Conservation (phyloP, 768 basidiomycete species). For the Leucocoprinus birnbaumii region DNA sequence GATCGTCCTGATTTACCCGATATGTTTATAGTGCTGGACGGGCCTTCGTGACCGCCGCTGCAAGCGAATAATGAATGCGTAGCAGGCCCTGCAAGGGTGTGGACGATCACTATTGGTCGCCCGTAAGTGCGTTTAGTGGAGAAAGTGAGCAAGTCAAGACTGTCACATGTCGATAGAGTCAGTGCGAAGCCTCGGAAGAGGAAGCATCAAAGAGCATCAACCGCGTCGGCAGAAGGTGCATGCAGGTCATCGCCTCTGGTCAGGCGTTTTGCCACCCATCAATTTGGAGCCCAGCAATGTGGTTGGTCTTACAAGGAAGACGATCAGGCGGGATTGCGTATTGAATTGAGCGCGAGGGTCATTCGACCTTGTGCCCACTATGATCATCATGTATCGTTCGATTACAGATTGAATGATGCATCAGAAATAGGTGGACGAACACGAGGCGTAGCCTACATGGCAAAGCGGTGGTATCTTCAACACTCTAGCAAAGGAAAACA, state of each 20-base stretch:
- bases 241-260: background rate
- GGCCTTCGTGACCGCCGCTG: background rate
- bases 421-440: background rate
- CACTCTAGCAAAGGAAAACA: background rate
- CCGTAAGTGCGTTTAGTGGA: background rate
- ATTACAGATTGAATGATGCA: background rate
- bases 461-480: background rate
- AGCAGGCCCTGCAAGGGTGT: background rate
- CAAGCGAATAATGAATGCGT: background rate
- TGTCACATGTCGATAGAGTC: conserved; percentile 2
- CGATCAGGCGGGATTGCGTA: background rate
- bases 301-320: background rate
- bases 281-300: background rate
- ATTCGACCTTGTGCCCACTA: background rate
- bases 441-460: background rate
- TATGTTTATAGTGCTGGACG: background rate
- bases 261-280: background rate
- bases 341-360: background rate
- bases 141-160: background rate
- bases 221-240: background rate
- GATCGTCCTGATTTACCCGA: background rate
- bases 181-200: background rate
- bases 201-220: background rate
- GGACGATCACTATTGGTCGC: background rate
- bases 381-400: background rate